Evolutionary conservation across 2,329 filamentous ascomycete species (phyloP).

Genomic region (Tricladium varicosporioides): DNA sequence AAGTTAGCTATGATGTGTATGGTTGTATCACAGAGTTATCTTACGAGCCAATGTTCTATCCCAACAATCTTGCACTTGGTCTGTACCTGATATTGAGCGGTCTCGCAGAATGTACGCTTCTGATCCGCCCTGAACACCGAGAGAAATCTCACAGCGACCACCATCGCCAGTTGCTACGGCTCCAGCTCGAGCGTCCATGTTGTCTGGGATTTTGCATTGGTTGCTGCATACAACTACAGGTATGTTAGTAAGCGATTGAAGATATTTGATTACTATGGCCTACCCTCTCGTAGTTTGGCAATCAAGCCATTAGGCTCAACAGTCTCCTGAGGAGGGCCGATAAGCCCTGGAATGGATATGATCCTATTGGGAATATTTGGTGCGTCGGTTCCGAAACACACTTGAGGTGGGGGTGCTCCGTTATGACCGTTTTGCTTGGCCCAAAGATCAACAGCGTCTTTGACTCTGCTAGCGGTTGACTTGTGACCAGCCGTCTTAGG

Average conservation of each 20-base stretch:
- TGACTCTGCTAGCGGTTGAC: background rate
- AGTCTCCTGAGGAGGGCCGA: too few species aligned
- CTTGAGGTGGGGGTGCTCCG: background rate
- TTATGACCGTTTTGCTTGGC: background rate
- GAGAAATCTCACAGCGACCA: conserved; percentile 1
- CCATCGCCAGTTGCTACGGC: background rate
- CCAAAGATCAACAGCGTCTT: background rate
- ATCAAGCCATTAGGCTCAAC: background rate
- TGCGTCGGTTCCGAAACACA: background rate
- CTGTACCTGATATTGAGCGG: background rate
- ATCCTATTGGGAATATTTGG: background rate
- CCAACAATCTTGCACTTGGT: background rate
- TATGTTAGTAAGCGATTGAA: background rate
- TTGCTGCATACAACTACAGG: background rate
- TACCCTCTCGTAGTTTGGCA: background rate
- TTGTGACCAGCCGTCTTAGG: conserved; percentile 1
- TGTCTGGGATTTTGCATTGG: background rate
- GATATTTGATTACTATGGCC: background rate
- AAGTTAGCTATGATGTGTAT: background rate
- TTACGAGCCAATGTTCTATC: background rate
- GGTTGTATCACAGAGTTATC: background rate
- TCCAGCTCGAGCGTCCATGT: background rate
- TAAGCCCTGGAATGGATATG: background rate
- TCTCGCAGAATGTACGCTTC: background rate
- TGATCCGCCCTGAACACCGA: background rate